Evolutionary conservation across 1,139 yeast species (phyloP).

Genomic region (Zygotorulaspora mrakii): DNA sequence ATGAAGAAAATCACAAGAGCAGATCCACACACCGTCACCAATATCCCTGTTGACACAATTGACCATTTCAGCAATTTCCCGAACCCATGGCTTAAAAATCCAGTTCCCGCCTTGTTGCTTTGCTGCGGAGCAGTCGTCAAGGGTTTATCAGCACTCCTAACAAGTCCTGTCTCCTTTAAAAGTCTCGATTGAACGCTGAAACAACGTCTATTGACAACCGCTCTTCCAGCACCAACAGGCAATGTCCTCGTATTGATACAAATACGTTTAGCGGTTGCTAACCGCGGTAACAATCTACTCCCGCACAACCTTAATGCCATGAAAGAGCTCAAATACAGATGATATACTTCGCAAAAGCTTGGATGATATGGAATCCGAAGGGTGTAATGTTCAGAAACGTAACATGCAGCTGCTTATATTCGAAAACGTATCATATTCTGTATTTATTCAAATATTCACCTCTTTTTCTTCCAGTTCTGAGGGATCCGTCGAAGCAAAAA

Average conservation of each 20-base stretch:
- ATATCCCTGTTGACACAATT: constrained; percentile 40
- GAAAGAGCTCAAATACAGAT: neutral
- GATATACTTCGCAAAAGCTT: no score
- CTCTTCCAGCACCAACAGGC: neutral
- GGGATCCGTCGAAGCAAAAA: neutral
- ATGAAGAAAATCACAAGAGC: constrained; percentile 48
- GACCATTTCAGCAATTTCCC: constrained; percentile 36
- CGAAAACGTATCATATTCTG: neutral
- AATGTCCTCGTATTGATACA: neutral
- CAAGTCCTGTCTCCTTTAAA: constrained; percentile 4
- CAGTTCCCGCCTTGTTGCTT: neutral
- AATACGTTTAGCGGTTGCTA: neutral
- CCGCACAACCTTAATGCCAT: constrained; percentile 5
- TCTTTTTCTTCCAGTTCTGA: neutral
- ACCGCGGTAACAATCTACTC: constrained; percentile 4
- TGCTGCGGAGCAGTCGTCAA: constrained; percentile 1
- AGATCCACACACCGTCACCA: constrained; percentile 41
- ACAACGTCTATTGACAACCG: constrained; percentile 5
- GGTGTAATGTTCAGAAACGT: no score
- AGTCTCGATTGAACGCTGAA: constrained; percentile 6
- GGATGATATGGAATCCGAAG: no score
- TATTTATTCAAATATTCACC: neutral
- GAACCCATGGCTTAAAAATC: constrained; percentile 17
- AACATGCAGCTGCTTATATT: no score
- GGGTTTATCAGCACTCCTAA: constrained; percentile 2